Evolutionary conservation across 1,139 yeast species (phyloP), one percentile per base, ranked within the genome.

Genomic region (Lodderomyces beijingensis): DNA sequence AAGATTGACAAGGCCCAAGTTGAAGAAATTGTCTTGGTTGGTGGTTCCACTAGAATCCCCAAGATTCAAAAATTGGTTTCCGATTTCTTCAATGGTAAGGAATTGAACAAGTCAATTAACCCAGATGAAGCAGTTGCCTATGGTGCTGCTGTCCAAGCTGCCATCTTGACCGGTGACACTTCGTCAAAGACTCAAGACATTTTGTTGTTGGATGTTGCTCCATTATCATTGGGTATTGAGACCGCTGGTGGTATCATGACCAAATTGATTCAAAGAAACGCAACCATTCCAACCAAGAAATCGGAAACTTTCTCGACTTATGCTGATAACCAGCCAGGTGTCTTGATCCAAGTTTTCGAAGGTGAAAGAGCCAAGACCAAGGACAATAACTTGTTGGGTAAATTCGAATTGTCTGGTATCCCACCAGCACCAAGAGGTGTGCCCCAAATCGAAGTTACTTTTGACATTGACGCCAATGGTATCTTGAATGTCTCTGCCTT

Each of bases 1-100:
- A 85, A 86, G 77, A 74, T 87, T 55, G 77, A 84, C 68, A 89
- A 88, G 81, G 69, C 89, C 42, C 74, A 75, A 52, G 91, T 89
- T 53, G 81, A 89, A 65, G 96, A 89, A 74, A 87, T 89, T 65
- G 97, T 89, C 62, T 77, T 89, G 51, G 97, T 89, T 55, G 97
- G 97, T 81, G 97, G 97, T 78, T 89, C 97, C 50, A 89, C 97
- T 67, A 88, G 97, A 84, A 89, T 89, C 75, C 97, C 97, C 76
- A 87, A 87, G 79, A 86, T 89, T 62, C 96, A 89, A 77, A 87
- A 89, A 73, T 79, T 89, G 61, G 86, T 89, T 53, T 86, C 95
- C 50, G 96, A 89, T 74, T 89, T 79, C 89, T 89, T 89, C 70
- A 89, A 88, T 65, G 96, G 96, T 70, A 89, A 89, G 79, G 87